Evolutionary conservation across 441 rosid genomes (phyloP), one percentile per base, ranked within the genome.

Genomic region (Adansonia gregorii): DNA sequence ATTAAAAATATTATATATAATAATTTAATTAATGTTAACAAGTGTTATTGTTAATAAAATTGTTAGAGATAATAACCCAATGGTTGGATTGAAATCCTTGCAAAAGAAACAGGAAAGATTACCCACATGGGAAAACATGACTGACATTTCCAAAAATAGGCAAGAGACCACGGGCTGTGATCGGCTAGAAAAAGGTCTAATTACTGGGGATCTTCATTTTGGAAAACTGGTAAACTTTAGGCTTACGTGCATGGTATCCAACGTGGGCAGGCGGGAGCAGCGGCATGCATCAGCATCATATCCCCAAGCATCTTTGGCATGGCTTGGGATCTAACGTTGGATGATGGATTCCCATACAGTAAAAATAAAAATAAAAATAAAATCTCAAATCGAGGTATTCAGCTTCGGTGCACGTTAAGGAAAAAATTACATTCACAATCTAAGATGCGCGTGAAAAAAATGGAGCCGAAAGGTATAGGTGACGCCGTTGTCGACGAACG

Each of bases 401-500:
- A 67, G 76, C 0, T 0, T 0, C 0, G 1, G 78, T 9, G 0
- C n/a, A 75, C 2, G 2, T 63, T 85, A 78, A 80, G 27, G 39
- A 0, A n/a, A 8, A 0, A 0, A 0, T 27, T 0, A 0, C 17
- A 2, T 0, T 0, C n/a, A 0, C 1, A 0, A 1, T 1, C 78
- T 80, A 85, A 82, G 74, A 45, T 24, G 41, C 77, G 70, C 83
- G 67, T 78, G 70, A 27, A 70, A 49, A 46, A 27, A 2, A 46
- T 43, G 55, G 84, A 82, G 66, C 41, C 82, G 52, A 59, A 10
- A 19, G 0, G 39, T 60, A 59, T 52, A 56, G 46, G 39, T 49
- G 60, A 78, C 80, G 85, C 85, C 79, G 78, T 77, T 63, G 61
- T 56, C 73, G 79, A 82, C 71, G 79, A 71, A 60, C 54, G 78